Evolutionary conservation across 306 rosid species (phyloP).

Genomic region (Prunus mongolica): DNA sequence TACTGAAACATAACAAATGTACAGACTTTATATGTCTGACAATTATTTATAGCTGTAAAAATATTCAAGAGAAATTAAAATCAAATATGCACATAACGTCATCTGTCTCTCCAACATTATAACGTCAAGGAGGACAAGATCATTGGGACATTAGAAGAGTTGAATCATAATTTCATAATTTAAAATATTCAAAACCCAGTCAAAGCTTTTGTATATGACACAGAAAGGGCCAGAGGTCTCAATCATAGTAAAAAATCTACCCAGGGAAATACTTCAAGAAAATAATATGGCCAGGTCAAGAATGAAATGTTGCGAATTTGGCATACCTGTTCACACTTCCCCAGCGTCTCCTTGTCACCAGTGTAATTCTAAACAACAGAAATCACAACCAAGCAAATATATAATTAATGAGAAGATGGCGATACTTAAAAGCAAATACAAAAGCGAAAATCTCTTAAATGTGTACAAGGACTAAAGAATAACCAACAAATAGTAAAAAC

Average conservation of each 20-base stretch:
- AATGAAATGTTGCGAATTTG: slow-evolving; percentile 26
- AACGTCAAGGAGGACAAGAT: not conserved
- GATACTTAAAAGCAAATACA: slow-evolving; percentile 20
- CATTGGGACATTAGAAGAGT: not conserved
- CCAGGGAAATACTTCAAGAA: not conserved
- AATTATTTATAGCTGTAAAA: not conserved
- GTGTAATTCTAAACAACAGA: slow-evolving; percentile 59
- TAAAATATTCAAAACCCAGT: not conserved
- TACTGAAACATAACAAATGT: slow-evolving; percentile 51
- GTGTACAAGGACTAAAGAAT: slow-evolving; percentile 13
- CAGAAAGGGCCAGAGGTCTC: not conserved
- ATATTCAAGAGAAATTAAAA: not conserved
- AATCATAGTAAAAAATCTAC: not conserved
- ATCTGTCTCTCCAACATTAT: not conserved
- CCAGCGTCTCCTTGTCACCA: slow-evolving; percentile 79
- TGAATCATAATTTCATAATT: not conserved
- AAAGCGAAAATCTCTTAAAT: slow-evolving; percentile 2
- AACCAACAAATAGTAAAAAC: slow-evolving; percentile 13
- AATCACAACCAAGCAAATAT: slow-evolving; percentile 28
- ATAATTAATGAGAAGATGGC: not conserved
- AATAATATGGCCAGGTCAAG: slow-evolving; percentile 10
- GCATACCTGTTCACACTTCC: slow-evolving; percentile 96
- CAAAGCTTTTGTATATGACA: not conserved
- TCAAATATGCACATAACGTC: not conserved
- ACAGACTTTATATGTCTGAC: slow-evolving; percentile 6